Conservation (phyloP, 495 filamentous ascomycete species). For the Penicillium waksmanii region DNA sequence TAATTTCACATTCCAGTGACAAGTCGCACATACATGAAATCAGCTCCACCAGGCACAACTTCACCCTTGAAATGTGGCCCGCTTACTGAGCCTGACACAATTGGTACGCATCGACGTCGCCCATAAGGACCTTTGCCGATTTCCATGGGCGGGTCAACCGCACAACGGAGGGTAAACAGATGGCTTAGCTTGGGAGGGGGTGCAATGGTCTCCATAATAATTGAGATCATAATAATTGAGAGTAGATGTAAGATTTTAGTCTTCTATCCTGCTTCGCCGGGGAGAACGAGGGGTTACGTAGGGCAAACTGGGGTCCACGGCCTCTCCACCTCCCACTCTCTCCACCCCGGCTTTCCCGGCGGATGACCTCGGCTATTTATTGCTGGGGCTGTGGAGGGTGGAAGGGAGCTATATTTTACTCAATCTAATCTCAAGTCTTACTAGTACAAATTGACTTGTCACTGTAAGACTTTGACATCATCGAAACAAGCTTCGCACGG, state of each 20-base stretch:
- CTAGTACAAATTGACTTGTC: neutral
- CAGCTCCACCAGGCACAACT: conserved; percentile 34
- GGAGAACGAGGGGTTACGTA: neutral
- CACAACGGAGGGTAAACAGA: conserved; percentile 36
- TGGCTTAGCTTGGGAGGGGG: conserved; percentile 32
- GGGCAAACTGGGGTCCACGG: neutral
- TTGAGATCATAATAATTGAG: conserved; percentile 14
- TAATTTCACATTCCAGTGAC: too few species aligned
- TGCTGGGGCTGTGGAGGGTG: neutral
- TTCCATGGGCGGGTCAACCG: conserved; percentile 35
- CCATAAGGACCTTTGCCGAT: conserved; percentile 36
- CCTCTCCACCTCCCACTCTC: neutral
- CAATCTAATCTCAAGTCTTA: too few species aligned
- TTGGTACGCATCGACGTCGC: conserved; percentile 36
- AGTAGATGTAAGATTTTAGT: neutral
- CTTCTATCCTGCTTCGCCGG: neutral
- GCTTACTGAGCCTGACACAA: conserved; percentile 26
- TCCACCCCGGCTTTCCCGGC: neutral
- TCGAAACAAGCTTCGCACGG: conserved; percentile 4
- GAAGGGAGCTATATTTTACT: too few species aligned
- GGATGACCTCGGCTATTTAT: neutral
- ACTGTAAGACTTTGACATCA: neutral
- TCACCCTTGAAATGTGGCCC: conserved; percentile 33
- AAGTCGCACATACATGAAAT: conserved; percentile 30
- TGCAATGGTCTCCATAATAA: conserved; percentile 27